Evolutionary conservation across 441 rosid genomes (phyloP).

Genomic region (Corymbia calophylla): DNA sequence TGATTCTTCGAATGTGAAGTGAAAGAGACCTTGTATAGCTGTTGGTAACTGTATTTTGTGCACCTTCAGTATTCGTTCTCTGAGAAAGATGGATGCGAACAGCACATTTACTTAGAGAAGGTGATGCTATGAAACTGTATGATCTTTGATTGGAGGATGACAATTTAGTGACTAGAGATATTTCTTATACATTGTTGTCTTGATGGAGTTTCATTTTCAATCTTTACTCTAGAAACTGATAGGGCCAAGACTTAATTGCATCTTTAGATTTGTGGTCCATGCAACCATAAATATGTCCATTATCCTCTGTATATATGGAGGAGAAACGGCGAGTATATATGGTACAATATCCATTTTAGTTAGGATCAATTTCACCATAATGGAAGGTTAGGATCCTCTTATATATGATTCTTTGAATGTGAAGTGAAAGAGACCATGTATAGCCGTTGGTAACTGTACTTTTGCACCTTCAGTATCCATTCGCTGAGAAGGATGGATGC

Average conservation of each 20-base stretch:
- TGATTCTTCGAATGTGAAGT: accelerated
- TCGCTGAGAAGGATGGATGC: not conserved
- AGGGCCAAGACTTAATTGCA: no score
- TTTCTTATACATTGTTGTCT: no score
- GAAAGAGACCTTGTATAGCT: not conserved
- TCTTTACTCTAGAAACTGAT: no score
- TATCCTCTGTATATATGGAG: not conserved
- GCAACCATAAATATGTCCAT: not conserved
- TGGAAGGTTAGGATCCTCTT: not conserved
- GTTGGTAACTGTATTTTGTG: not conserved
- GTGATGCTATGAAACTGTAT: no score
- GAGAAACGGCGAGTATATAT: not conserved
- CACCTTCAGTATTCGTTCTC: not conserved
- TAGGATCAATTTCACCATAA: not conserved
- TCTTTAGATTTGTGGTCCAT: no score
- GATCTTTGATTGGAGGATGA: no score
- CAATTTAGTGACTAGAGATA: no score
- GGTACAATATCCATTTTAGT: not conserved
- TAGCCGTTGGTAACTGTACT: not conserved
- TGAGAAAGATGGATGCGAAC: no score
- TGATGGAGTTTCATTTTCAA: no score
- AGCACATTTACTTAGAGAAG: no score
- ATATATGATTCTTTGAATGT: not conserved
- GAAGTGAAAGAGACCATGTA: not conserved
- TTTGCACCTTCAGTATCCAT: not conserved